These are phyloP conservation scores for Rhizoclosmatium sp. DNA, from an alignment of 192 early-diverging fungal genomes.

Conservation along the genomic window DNA sequence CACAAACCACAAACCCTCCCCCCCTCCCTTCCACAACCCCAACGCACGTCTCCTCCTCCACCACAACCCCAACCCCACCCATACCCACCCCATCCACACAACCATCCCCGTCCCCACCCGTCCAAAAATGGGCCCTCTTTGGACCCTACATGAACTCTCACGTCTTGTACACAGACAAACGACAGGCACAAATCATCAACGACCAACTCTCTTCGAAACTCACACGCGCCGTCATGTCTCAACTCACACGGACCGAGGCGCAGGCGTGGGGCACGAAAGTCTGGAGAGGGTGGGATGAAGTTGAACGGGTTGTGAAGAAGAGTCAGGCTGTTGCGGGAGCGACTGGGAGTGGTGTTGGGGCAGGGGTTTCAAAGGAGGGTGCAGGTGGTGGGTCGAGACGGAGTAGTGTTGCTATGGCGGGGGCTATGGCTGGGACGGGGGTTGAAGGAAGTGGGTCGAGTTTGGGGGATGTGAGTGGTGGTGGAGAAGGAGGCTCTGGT, in stretches of 20 bases:
- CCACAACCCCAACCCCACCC: neutral
- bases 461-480: neutral
- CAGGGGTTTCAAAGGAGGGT: conserved; percentile 11
- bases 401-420: neutral
- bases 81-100: neutral
- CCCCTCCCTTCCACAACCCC: conserved; percentile 29
- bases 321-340: conserved; percentile 21
- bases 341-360: conserved; percentile 36
- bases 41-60: conserved; percentile 6
- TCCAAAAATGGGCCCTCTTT: conserved; percentile 75
- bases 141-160: conserved; percentile 82
- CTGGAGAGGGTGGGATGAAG: conserved; percentile 77
- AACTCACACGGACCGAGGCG: conserved; percentile 36
- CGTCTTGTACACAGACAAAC: conserved; percentile 71
- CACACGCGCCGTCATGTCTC: conserved; percentile 69
- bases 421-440: neutral
- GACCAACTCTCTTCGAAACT: conserved; percentile 70
- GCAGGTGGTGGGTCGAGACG: neutral
- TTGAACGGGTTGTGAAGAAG: conserved; percentile 61
- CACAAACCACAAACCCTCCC: conserved; percentile 7
- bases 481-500: neutral
- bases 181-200: conserved; percentile 69
- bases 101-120: neutral
- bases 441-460: neutral
- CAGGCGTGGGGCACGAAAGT: conserved; percentile 71